A percentile compares a stretch with the other conserved stretches of the same genome.
phyloP scores from a whole-genome alignment of 1,284 basidiomycete species.

The Caloboletus inedulis region DNA sequence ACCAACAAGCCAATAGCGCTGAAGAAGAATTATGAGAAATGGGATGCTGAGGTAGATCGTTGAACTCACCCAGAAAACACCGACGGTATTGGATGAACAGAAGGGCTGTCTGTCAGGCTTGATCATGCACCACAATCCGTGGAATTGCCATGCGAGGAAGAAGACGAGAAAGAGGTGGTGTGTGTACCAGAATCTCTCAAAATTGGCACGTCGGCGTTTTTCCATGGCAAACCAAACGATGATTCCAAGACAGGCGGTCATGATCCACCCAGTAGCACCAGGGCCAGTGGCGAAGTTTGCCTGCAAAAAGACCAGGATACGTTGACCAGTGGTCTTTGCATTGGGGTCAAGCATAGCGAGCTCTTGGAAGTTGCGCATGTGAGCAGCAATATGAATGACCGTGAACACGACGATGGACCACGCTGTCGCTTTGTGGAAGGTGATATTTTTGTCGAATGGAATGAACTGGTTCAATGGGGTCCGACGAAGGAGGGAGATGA shows the following conservation, averaged over 20 bases:
- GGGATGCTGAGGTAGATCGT: background rate
- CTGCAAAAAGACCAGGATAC: constrained; percentile 63
- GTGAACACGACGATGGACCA: constrained; percentile 82
- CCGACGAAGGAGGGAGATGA: constrained; percentile 79
- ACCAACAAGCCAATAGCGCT: constrained; percentile 88
- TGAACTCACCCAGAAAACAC: constrained; percentile 83
- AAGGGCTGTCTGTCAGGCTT: constrained; percentile 83
- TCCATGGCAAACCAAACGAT: constrained; percentile 85
- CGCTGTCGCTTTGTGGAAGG: constrained; percentile 83
- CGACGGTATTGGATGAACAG: constrained; percentile 81
- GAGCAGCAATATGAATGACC: constrained; percentile 67
- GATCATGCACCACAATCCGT: constrained; percentile 95
- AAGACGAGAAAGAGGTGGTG: constrained; percentile 88
- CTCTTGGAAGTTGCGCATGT: constrained; percentile 78
- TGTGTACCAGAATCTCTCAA: constrained; percentile 87
- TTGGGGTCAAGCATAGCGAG: constrained; percentile 58
- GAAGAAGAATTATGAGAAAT: constrained; percentile 8
- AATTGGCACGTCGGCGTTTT: constrained; percentile 68
- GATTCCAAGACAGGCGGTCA: constrained; percentile 65
- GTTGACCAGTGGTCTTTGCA: constrained; percentile 50
- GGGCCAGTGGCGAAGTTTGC: constrained; percentile 87
- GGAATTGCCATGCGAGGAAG: constrained; percentile 89
- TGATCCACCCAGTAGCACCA: constrained; percentile 88
- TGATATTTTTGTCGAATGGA: constrained; percentile 87
- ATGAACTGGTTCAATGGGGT: constrained; percentile 82